Base-by-base conservation (phyloP, 805 yeast genomes). In the Candida germanica region DNA sequence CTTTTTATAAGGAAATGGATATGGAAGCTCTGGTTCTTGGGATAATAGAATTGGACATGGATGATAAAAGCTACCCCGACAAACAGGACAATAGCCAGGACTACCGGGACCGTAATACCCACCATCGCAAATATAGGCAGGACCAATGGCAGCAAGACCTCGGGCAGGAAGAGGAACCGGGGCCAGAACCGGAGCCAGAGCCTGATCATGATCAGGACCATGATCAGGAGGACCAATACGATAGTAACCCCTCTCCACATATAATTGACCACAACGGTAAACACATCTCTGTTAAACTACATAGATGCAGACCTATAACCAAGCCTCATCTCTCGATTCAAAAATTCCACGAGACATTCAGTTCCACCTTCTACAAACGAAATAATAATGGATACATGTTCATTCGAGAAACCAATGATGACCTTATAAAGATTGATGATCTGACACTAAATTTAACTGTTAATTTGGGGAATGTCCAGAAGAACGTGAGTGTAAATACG, bases 371-470 rank as follows among this genome's bases (percentile, higher is more conserved):
- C 42, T 61, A 60, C 46, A 58, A 58, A 31, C 39, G 66, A 29
- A 60, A 60, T 28, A 31, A 38, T 11, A 56, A 54, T 28, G 63
- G 64, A 12, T 61, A 59, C 38, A 61, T 61, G 66, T 61, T 60
- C 37, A 54, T 53, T n/a, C 50, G 50, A 27, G 66, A 61, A 32
- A 53, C 62, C 8, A 51, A 44, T 29, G 48, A 44, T 31, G 48
- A 44, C 24, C 26, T 44, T 11, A 41, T 44, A 16, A 44, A 44
- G 25, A 26, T 41, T 4, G 48, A 44, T 17, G 44, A 44, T 23
- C 30, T 35, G 14, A 31, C 26, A 8, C 32, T 41, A 13, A 35
- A 28, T n/a, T 19, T 44, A 12, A 33, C 30, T 6, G 25, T 44
- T 6, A 39, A 35, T 5, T 20, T 44, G 4, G 40, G 40, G 7